Base-by-base conservation (phyloP, 805 yeast species). In the Metschnikowia chrysomelidarum region DNA sequence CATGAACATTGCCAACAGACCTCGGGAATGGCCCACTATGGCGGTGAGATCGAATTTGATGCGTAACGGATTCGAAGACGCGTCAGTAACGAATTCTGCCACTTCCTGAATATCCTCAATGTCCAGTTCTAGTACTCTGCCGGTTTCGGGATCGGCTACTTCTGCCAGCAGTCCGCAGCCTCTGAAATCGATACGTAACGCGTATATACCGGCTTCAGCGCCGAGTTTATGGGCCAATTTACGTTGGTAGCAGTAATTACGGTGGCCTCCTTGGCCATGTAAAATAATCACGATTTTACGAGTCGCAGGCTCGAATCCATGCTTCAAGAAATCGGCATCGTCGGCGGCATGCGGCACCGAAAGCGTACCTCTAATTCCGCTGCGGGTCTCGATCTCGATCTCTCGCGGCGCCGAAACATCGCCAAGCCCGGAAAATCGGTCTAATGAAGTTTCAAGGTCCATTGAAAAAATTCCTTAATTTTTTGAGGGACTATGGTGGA, bases 241-340 rank as follows among this genome's bases (percentile, higher is more conserved):
- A 17, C 75, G 73, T 44, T 82, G 87, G 57, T 82, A 88, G 40
- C 86, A 78, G 54, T 86, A 82, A 62, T 84, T 76, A 46, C 87
- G 76, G 54, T 89, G 94, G 0, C 95, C 94, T 1, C 80, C 89
- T 43, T 76, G 82, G 1, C 97, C 97, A 56, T 89, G 97, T n/a
- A 78, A 46, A 12, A 88, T 53, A 5, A 88, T 53, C 0, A 81
- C 87, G 24, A 74, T 66, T 40, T 73, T 69, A 38, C 64, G 70
- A 5, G 75, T 70, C 5, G 69, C 54, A 3, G 73, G 72, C 7
- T 63, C 61, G 29, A 44, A 51, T 1, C 58, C 60, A 7, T 49
- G 50, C 20, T 40, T 47, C 36, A 48, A 50, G 7, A 53, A 54
- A 31, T 53, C 43, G 6, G 49, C 56, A 1, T 43, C 40, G 27